Evolutionary conservation across 1,284 basidiomycete genomes (phyloP).

Genomic region (Naganishia sp.): DNA sequence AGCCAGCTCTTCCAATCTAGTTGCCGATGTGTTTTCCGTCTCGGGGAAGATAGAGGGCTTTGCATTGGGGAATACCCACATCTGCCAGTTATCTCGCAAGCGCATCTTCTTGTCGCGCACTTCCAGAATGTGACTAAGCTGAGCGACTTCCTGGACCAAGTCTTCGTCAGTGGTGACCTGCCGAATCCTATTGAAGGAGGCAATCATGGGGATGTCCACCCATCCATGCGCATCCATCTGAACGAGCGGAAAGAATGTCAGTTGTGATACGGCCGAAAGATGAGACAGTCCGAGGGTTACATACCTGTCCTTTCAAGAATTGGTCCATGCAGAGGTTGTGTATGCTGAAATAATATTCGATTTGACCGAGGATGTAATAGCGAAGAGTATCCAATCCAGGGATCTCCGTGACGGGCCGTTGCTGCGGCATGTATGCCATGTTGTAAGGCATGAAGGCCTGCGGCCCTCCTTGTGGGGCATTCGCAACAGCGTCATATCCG

Average conservation of each 20-base stretch:
- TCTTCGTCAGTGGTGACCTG: slow-evolving; percentile 66
- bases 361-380: slow-evolving; percentile 71
- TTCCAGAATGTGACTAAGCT: slow-evolving; percentile 69
- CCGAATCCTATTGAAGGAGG: slow-evolving; percentile 81
- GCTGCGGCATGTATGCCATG: slow-evolving; percentile 41
- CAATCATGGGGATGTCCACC: slow-evolving; percentile 76
- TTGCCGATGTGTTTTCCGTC: slow-evolving; percentile 15
- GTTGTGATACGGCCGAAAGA: too few species aligned
- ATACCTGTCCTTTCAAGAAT: slow-evolving; percentile 72
- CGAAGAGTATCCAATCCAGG: slow-evolving; percentile 64
- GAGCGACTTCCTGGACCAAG: slow-evolving; percentile 71
- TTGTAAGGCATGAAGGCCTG: slow-evolving; percentile 29
- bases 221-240: slow-evolving; percentile 89
- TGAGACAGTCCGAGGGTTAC: slow-evolving; percentile 29
- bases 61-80: slow-evolving; percentile 73
- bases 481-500: background rate
- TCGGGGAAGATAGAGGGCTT: slow-evolving; percentile 42
- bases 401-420: slow-evolving; percentile 60
- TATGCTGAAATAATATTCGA: slow-evolving; percentile 85
- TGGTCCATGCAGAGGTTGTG: slow-evolving; percentile 83
- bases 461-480: slow-evolving; percentile 6
- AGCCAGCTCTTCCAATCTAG: slow-evolving; percentile 21
- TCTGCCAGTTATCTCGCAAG: slow-evolving; percentile 64
- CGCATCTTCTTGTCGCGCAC: slow-evolving; percentile 68
- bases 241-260: background rate